Evolutionary conservation across 2,329 filamentous ascomycete species (phyloP).

Genomic region (Chaetomium globosum): DNA sequence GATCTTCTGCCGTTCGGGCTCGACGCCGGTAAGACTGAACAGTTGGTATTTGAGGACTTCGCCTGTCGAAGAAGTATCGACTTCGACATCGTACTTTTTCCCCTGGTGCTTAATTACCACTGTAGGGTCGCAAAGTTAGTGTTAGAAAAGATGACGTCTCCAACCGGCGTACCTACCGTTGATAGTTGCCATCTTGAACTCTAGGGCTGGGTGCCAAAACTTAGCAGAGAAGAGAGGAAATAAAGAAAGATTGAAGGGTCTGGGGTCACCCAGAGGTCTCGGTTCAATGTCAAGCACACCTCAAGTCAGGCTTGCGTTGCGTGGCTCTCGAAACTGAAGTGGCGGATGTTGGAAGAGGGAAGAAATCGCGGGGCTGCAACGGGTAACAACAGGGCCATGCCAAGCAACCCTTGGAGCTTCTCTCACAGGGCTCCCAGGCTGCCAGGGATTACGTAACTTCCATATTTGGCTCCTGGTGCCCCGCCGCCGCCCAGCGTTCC

Average conservation of each 20-base stretch:
- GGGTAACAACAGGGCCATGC: slow-evolving; percentile 4
- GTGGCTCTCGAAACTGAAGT: slow-evolving; percentile 16
- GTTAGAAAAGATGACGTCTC: not conserved
- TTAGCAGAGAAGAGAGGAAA: not conserved
- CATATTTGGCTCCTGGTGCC: slow-evolving; percentile 11
- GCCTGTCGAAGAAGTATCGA: slow-evolving; percentile 80
- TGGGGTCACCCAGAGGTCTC: not conserved
- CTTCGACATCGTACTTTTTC: slow-evolving; percentile 91
- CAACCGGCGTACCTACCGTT: slow-evolving; percentile 29
- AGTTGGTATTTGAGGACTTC: slow-evolving; percentile 96
- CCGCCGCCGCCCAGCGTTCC: slow-evolving; percentile 17
- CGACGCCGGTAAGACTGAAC: slow-evolving; percentile 92
- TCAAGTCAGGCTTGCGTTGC: slow-evolving; percentile 16
- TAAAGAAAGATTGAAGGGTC: not conserved
- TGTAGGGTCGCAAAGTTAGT: slow-evolving; percentile 45
- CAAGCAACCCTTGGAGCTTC: not conserved
- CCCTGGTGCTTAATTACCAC: slow-evolving; percentile 94
- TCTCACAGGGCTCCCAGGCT: not conserved
- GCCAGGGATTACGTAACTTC: slow-evolving; percentile 28
- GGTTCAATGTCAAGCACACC: not conserved
- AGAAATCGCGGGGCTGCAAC: slow-evolving; percentile 28
- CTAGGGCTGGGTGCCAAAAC: not conserved
- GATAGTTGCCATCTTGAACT: slow-evolving; percentile 32
- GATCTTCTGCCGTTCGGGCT: slow-evolving; percentile 95
- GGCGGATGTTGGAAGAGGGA: slow-evolving; percentile 29